phyloP scores from a whole-genome alignment of 1,284 basidiomycete genomes.

The Quambalaria eucalypti region DNA sequence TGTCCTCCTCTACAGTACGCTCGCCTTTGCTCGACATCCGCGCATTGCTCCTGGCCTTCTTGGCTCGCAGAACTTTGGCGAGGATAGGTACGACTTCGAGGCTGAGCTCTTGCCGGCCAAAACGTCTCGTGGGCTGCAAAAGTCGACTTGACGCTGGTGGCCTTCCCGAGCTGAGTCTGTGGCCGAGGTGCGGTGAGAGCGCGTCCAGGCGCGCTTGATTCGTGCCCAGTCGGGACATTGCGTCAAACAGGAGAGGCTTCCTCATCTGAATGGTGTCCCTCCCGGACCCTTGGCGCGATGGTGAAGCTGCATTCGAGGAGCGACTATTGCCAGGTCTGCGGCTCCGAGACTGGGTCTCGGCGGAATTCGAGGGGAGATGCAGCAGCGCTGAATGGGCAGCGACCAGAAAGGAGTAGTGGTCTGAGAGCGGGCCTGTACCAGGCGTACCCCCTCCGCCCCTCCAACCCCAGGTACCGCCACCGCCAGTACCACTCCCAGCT shows the following conservation, averaged over 20 bases:
- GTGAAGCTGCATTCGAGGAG: neutral
- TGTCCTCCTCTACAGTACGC: neutral
- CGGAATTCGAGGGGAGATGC: neutral
- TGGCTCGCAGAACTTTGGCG: neutral
- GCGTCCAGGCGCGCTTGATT: neutral
- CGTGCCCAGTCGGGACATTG: neutral
- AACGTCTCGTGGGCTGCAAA: neutral
- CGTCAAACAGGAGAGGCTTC: neutral
- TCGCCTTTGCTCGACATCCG: neutral
- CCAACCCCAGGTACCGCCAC: too few species aligned
- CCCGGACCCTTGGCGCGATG: neutral
- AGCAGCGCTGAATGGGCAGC: conserved; percentile 38
- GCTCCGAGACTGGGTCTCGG: too few species aligned
- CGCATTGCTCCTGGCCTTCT: neutral
- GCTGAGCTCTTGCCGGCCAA: neutral
- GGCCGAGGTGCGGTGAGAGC: neutral
- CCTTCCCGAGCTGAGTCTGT: neutral
- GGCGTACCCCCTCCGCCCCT: neutral
- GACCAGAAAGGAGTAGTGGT: conserved; percentile 76
- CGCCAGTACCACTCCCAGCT: conserved; percentile 54
- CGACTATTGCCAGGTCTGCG: too few species aligned
- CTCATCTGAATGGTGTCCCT: neutral
- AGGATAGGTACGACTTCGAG: neutral
- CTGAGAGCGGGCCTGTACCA: conserved; percentile 51
- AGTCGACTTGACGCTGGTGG: neutral